A percentile compares a stretch with the other conserved stretches of the same genome.
Conservation (phyloP, 2,329 filamentous ascomycete species). For the Beauveria scarabaeidicola region DNA sequence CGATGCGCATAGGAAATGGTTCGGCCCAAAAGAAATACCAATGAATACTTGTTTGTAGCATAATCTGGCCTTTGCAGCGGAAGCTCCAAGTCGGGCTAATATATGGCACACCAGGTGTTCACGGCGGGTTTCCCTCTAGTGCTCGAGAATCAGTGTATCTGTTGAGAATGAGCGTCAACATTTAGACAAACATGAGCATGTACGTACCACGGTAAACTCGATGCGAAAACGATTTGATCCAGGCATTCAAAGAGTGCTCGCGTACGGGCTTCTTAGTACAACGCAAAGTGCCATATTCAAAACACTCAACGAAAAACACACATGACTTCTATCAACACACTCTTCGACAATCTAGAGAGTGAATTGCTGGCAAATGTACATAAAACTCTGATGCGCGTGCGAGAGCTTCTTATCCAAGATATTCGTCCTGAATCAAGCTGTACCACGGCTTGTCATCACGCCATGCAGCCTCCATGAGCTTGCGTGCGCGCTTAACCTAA, state of each 20-base stretch:
- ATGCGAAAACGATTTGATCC: background rate
- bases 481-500: constrained; percentile 50
- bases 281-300: background rate
- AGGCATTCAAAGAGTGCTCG: constrained; percentile 2
- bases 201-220: background rate
- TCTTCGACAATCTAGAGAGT: background rate
- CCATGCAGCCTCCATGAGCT: constrained; percentile 62
- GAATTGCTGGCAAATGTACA: background rate
- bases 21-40: background rate
- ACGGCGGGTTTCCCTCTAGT: too few relatives aligned
- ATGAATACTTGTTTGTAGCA: background rate
- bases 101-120: background rate
- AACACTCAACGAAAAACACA: background rate
- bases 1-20: background rate
- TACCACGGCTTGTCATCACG: constrained; percentile 61
- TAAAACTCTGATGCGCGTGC: background rate
- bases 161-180: background rate
- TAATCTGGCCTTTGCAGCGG: background rate
- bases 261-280: background rate
- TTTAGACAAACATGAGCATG: too few relatives aligned
- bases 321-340: constrained; percentile 8
- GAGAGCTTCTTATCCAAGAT: constrained; percentile 46
- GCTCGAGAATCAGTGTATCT: background rate
- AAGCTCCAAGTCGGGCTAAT: background rate
- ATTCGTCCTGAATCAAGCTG: constrained; percentile 56